These are phyloP conservation scores for Akanthomyces dipterigenus DNA, from an alignment of 2,329 filamentous ascomycete genomes.

Conservation along the genomic window DNA sequence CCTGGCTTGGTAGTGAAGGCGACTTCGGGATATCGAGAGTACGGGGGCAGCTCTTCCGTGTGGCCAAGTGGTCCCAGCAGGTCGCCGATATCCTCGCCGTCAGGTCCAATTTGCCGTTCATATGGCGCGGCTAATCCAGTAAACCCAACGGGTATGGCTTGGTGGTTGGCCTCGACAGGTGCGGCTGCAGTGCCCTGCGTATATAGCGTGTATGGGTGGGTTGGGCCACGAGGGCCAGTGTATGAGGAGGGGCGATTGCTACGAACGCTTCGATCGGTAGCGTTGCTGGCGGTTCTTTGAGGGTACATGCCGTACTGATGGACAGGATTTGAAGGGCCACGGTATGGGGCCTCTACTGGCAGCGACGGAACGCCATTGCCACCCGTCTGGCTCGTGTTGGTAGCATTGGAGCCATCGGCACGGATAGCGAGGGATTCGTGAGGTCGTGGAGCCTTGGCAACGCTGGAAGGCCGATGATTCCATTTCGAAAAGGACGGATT, in stretches of 20 bases:
- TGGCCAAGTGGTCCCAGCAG: slow-evolving; percentile 84
- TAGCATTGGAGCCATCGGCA: slow-evolving; percentile 39
- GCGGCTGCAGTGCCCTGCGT: slow-evolving; percentile 62
- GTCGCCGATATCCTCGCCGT: slow-evolving; percentile 80
- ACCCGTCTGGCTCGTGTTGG: slow-evolving; percentile 27
- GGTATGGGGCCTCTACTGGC: slow-evolving; percentile 56
- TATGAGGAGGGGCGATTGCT: slow-evolving; percentile 37
- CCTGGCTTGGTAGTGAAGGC: slow-evolving; percentile 49
- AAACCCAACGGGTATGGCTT: slow-evolving; percentile 64
- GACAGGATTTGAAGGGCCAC: slow-evolving; percentile 65
- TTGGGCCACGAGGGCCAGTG: slow-evolving; percentile 56
- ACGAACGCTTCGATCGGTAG: slow-evolving; percentile 46
- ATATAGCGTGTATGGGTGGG: slow-evolving; percentile 84
- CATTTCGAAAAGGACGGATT: slow-evolving; percentile 21
- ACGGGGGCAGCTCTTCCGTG: slow-evolving; percentile 84
- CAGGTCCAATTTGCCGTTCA: slow-evolving; percentile 65
- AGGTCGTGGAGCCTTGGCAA: slow-evolving; percentile 44
- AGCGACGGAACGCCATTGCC: slow-evolving; percentile 28
- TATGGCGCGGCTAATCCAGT: slow-evolving; percentile 60
- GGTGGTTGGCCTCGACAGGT: slow-evolving; percentile 40
- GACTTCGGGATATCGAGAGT: slow-evolving; percentile 81
- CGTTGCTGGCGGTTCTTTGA: slow-evolving; percentile 62
- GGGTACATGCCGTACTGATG: slow-evolving; percentile 83
- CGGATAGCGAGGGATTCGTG: slow-evolving; percentile 45
- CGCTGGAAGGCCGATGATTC: slow-evolving; percentile 44